These are phyloP conservation scores for Entoloma clypeatum DNA, from an alignment of 1,284 basidiomycete species.

Conservation along the genomic window DNA sequence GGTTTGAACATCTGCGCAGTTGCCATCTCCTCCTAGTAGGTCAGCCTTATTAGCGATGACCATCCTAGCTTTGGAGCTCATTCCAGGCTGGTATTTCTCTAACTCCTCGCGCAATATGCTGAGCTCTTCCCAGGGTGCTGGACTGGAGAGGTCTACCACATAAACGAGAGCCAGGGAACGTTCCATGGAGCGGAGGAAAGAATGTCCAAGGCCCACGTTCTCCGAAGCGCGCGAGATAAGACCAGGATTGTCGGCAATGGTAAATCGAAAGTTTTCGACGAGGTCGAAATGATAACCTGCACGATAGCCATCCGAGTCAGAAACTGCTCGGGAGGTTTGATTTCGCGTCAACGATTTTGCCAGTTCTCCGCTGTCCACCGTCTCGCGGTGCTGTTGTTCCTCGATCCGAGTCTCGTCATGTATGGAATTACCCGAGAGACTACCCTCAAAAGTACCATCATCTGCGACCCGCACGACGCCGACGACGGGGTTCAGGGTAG, in stretches of 20 bases:
- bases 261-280: constrained; percentile 81
- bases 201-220: constrained; percentile 91
- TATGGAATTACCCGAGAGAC: constrained; percentile 45
- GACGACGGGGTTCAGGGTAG: constrained; percentile 94
- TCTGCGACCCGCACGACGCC: constrained; percentile 85
- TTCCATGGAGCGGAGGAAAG: constrained; percentile 92
- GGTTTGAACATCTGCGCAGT: constrained; percentile 41
- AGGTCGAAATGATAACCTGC: constrained; percentile 48
- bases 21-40: constrained; percentile 52
- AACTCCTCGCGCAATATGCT: constrained; percentile 73
- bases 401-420: constrained; percentile 75
- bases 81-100: constrained; percentile 79
- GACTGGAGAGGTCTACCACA: constrained; percentile 82
- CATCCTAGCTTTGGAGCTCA: constrained; percentile 72
- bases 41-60: constrained; percentile 97
- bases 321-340: constrained; percentile 29
- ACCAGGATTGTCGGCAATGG: constrained; percentile 97
- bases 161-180: constrained; percentile 88
- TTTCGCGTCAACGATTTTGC: constrained; percentile 49
- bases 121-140: constrained; percentile 76
- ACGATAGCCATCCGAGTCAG: constrained; percentile 18
- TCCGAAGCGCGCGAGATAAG: constrained; percentile 82
- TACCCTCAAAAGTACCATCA: constrained; percentile 75
- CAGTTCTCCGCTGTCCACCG: constrained; percentile 49
- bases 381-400: constrained; percentile 42